Evolutionary conservation across 176 grass and related monocot species (phyloP), one percentile per base, ranked within the genome.

Genomic region (Poa pratensis): DNA sequence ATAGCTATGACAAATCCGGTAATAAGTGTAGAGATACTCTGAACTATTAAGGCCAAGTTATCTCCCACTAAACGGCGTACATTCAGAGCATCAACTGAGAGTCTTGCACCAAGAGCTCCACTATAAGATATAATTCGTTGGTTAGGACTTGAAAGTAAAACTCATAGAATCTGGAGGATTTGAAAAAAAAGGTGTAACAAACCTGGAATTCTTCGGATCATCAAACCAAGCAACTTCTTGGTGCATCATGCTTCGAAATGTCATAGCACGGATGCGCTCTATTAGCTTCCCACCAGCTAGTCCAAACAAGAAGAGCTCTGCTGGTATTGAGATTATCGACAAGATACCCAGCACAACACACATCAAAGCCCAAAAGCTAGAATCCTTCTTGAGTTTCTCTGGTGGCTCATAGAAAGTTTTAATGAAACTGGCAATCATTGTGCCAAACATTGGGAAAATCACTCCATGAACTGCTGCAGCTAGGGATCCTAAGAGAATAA

Each of bases 211-310:
- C 23, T 37, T 59, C 80, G 93, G 73, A 76, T 98, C 77, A 82
- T 98, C 95, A 78, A 98, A 98, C 95, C 95, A 98, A 83, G 87
- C 84, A 53, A 98, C 88, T 88, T 98, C 95, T 86, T 95, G 91
- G 49, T 91, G 87, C 51, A 98, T 74, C 3, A 95, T 87, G 55
- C 80, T 95, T 43, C 26, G 77, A 80, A 98, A 98, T 22, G 95
- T 90, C 60, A 90, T 53, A 50, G 89, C 63, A 76, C 91, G 92
- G 20, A 95, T 89, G 20, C 95, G 90, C 86, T 94, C 92, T 23
- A 98, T 87, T 18, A 98, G 87, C 85, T 93, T 98, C 32, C 93
- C 95, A 40, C 95, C 95, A 0, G 95, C 95, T 49, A 93, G 35
- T 32, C 91, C 95, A 51, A 98, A 95, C 43, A 98, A 87, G 77